Conservation (phyloP, 2,329 filamentous ascomycete species). For the Cytospora leucostoma region DNA sequence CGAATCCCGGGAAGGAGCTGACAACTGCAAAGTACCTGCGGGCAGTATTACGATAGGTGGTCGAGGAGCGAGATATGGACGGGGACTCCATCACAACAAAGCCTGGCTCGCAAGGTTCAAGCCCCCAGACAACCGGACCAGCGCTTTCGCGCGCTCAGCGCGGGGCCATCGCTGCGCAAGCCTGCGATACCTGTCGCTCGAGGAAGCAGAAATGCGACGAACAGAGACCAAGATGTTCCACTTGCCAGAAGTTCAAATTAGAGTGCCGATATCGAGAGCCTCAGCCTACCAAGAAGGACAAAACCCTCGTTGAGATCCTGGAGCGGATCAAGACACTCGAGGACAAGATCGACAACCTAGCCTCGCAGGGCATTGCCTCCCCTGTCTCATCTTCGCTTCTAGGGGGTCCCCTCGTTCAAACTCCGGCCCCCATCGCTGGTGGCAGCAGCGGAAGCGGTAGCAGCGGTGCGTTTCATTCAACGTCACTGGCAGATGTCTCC, state of each 20-base stretch:
- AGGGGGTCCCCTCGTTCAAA: conserved; percentile 17
- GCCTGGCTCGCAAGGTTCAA: conserved; percentile 12
- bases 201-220: conserved; percentile 69
- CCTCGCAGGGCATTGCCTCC: conserved; percentile 33
- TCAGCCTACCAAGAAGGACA: conserved; percentile 65
- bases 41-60: not conserved
- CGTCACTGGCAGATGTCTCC: not conserved
- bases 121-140: conserved; percentile 13
- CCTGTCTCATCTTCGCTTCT: conserved; percentile 27
- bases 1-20: conserved; percentile 6
- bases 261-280: conserved; percentile 63
- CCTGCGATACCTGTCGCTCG: conserved; percentile 60
- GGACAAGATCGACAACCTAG: conserved; percentile 53
- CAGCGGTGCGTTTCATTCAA: conserved; percentile 6
- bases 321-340: conserved; percentile 57
- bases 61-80: conserved; percentile 9
- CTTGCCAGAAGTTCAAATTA: conserved; percentile 58
- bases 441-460: conserved; percentile 17
- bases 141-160: conserved; percentile 44
- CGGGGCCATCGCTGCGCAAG: conserved; percentile 54
- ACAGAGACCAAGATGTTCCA: conserved; percentile 60
- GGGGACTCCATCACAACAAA: conserved; percentile 2
- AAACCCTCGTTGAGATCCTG: conserved; percentile 62
- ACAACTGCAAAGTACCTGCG: not conserved
- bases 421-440: conserved; percentile 13